Conservation (phyloP, 2,329 filamentous ascomycete species). For the Fusarium palustre region DNA sequence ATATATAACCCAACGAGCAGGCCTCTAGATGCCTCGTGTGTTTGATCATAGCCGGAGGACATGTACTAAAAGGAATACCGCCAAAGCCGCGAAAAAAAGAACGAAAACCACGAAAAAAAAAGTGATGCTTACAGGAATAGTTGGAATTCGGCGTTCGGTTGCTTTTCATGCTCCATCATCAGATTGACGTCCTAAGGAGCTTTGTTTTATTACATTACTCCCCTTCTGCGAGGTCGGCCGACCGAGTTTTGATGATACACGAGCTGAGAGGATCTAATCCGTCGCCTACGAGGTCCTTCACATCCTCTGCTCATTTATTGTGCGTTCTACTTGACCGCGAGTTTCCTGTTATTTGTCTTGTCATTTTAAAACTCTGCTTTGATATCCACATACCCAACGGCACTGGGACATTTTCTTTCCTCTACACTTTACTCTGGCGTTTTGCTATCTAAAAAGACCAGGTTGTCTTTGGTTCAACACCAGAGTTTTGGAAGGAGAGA, state of each 20-base stretch:
- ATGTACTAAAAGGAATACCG: constrained; percentile 35
- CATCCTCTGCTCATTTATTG: constrained; percentile 50
- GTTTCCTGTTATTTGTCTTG: constrained; percentile 36
- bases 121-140: constrained; percentile 39
- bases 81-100: constrained; percentile 42
- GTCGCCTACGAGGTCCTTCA: constrained; percentile 39
- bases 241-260: constrained; percentile 58
- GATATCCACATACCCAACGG: constrained; percentile 38
- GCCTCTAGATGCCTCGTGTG: constrained; percentile 41
- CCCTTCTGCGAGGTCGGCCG: constrained; percentile 66
- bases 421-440: constrained; percentile 40
- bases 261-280: constrained; percentile 56
- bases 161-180: constrained; percentile 60
- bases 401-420: constrained; percentile 36
- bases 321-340: constrained; percentile 21
- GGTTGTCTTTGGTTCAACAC: constrained; percentile 34
- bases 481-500: constrained; percentile 22
- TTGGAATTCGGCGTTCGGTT: constrained; percentile 47
- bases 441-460: constrained; percentile 29
- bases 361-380: constrained; percentile 43
- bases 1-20: constrained; percentile 32
- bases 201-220: constrained; percentile 54
- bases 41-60: constrained; percentile 43
- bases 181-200: constrained; percentile 65
- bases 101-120: constrained; percentile 42